Base-by-base conservation (phyloP, 2,329 filamentous ascomycete genomes). In the Cyphellophora attinorum region DNA sequence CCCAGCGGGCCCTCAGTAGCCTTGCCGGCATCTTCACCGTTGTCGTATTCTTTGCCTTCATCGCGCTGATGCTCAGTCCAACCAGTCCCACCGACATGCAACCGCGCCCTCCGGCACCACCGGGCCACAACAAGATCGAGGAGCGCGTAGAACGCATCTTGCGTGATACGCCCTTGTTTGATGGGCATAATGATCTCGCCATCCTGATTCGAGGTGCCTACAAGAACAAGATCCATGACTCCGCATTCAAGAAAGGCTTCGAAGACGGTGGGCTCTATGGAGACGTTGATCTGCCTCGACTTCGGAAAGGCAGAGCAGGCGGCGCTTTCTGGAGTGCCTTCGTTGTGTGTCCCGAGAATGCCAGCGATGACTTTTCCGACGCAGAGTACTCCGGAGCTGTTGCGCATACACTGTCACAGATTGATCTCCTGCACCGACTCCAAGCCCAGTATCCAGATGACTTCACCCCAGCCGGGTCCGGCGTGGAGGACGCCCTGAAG, bases 291-390 rank as follows among this genome's bases (percentile, higher is more conserved):
- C 62, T 94, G 6, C 78, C 81, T 1, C 76, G 88, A 4, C 68
- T 94, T 31, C 68, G 72, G 21, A 58, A 74, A 32, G 86, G 88
- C 2, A 67, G 70, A 46, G 76, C 80, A 42, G 86, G 86, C 25
- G 89, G 86, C 36, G 79, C 83, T n/a, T 95, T 95, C 56, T 95
- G 88, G 89, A 88, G 81, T 53, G 85, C 91, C 6, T 96, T 71
- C 50, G 76, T 81, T 27, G 74, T 74, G 0, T 95, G 88, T 52
- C 86, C 88, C 0, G 56, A 59, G 8, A 76, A 89, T 50, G 76
- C 74, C 30, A 70, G 70, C 4, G 42, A 45, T 27, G 46, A 53
- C 33, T 51, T 53, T 29, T 49, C 46, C n/a, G 51, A 51, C 25
- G 35, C 45, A 19, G 38, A 43, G 25, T 52, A 54, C 39, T 35